phyloP scores from a whole-genome alignment of 164 flowering plant species.

The Kingdonia uniflora region DNA sequence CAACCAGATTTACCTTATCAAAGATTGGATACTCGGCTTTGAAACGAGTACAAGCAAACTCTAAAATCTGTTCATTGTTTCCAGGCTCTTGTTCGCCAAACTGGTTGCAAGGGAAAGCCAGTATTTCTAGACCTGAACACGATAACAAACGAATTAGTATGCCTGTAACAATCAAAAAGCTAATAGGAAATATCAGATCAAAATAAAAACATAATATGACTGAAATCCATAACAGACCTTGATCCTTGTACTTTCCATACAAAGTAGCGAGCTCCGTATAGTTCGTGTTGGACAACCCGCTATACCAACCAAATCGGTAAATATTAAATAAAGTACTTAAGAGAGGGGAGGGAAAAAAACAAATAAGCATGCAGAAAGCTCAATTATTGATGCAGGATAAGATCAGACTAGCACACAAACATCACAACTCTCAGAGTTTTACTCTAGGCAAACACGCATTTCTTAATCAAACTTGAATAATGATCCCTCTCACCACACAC shows the following conservation, averaged over 20 bases:
- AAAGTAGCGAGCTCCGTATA: constrained; percentile 63
- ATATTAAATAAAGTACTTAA: neutral
- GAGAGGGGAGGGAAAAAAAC: too few species aligned
- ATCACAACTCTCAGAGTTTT: too few species aligned
- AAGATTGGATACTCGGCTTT: constrained; percentile 82
- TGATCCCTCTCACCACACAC: too few species aligned
- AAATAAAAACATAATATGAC: too few species aligned
- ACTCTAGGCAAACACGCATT: too few species aligned
- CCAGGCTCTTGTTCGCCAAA: constrained; percentile 86
- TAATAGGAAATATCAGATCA: neutral
- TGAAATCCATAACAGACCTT: constrained; percentile 34
- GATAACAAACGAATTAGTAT: too few species aligned
- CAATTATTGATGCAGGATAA: too few species aligned
- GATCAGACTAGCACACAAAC: too few species aligned
- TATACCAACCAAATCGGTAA: constrained; percentile 19
- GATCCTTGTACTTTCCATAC: constrained; percentile 62
- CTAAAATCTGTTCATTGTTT: constrained; percentile 47
- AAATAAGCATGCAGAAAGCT: too few species aligned
- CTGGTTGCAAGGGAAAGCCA: constrained; percentile 93
- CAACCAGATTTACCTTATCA: constrained; percentile 46
- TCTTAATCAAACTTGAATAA: too few species aligned
- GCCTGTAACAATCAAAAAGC: neutral
- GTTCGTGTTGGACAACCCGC: constrained; percentile 81
- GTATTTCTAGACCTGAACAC: constrained; percentile 59
- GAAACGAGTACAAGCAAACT: constrained; percentile 71